Base-by-base conservation (phyloP, 257 asterid genomes). In the Ligustrum vulgare region DNA sequence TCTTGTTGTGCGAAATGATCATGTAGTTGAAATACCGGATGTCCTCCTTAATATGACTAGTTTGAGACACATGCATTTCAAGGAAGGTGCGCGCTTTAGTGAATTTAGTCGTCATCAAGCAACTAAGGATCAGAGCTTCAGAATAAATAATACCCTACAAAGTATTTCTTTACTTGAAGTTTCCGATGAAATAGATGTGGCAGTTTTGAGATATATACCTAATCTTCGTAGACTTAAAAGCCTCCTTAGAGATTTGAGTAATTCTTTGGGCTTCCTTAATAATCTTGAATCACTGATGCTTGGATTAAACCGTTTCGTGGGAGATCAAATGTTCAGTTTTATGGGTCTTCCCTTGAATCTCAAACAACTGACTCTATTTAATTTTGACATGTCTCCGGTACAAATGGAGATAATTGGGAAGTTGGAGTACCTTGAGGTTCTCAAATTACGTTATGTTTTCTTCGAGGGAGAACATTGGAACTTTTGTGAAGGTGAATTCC, bases 371-470 rank as follows among this genome's bases (percentile, higher is more conserved):
- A 18, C 25, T 51, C 25, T 51, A 51, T 0, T 1, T 51, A 0
- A 0, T 4, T 0, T 1, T 3, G 0, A 51, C 62, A 1, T 2
- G 9, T 51, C 62, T 16, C 25, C 8, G 8, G 62, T 4, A 6
- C 62, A 18, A 15, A 15, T 51, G 22, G 62, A 51, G 62, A 51
- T 51, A 1, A 51, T 51, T 51, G 25, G 22, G 18, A 36, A 2
- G 62, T 74, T 58, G 76, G 58, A 9, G 6, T 5, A 49, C 32
- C 83, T 74, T 8, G 70, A 34, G 63, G 63, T 70, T 20, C 76
- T 74, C 16, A 70, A 70, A 56, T 22, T 79, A 3, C 6, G 5
- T 12, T 0, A 0, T 5, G n/a, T 23, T 0, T 69, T 63, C 8
- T 45, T 79, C 28, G 39, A 33, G 35, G 54, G 76, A 32, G 9